Evolutionary conservation across 805 yeast species (phyloP).

Genomic region (Metschnikowia chrysomelidarum): DNA sequence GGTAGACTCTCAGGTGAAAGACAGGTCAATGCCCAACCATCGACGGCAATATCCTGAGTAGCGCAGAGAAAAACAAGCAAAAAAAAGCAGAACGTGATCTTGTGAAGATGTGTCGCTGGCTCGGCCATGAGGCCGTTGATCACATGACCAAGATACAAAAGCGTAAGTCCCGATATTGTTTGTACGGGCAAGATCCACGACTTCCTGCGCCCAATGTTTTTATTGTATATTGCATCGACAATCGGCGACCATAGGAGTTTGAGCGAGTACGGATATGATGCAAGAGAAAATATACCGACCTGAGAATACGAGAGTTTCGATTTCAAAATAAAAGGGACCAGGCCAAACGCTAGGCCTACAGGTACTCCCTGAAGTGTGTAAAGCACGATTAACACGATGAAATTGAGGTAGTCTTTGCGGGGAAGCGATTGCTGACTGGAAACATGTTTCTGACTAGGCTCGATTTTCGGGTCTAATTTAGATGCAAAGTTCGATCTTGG

Average conservation of each 20-base stretch:
- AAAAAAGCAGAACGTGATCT: slow-evolving; percentile 71
- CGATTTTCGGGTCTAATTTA: slow-evolving; percentile 15
- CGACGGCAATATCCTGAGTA: slow-evolving; percentile 98
- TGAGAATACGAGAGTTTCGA: slow-evolving; percentile 81
- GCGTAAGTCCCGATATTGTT: slow-evolving; percentile 65
- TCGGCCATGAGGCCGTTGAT: slow-evolving; percentile 49
- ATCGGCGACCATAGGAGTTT: slow-evolving; percentile 95
- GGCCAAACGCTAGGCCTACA: slow-evolving; percentile 92
- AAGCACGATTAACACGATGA: slow-evolving; percentile 65
- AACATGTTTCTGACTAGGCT: slow-evolving; percentile 2
- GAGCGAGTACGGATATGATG: slow-evolving; percentile 91
- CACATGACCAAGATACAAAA: slow-evolving; percentile 60
- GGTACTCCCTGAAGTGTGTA: slow-evolving; percentile 96
- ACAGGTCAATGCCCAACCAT: slow-evolving; percentile 97
- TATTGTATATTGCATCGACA: slow-evolving; percentile 80
- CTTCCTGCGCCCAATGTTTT: slow-evolving; percentile 72
- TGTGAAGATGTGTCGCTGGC: slow-evolving; percentile 48
- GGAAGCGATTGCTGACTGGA: slow-evolving; percentile 2
- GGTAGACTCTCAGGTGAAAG: slow-evolving; percentile 74
- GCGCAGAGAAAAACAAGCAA: slow-evolving; percentile 84
- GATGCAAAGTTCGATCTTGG: neutral
- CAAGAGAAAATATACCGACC: slow-evolving; percentile 86
- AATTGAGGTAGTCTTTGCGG: slow-evolving; percentile 28
- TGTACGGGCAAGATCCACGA: slow-evolving; percentile 97
- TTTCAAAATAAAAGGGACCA: slow-evolving; percentile 86